Evolutionary conservation across 148 eudicot genomes (phyloP), one percentile per base, ranked within the genome.

Genomic region (Polygonum aviculare): DNA sequence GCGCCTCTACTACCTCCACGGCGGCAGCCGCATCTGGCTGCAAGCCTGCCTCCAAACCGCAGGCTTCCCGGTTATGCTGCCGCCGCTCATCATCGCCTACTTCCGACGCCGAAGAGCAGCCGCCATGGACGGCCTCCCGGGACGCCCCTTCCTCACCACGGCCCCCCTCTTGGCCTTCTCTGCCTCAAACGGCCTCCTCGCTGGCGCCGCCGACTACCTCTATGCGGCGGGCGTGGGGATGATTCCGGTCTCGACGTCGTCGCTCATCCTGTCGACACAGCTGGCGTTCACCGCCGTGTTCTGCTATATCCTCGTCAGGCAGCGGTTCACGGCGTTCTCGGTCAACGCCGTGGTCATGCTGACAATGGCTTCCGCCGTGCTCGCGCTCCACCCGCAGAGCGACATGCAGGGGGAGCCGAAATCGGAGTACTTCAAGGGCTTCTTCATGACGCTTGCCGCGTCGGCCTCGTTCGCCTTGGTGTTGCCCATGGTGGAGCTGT

Each of bases 1-100:
- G 86, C 86, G 97, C 52, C 87, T 91, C 62, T 91, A 91, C 79
- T 89, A 82, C 78, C 38, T 88, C 74, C 88, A 88, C 48, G 97
- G 93, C 19, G 97, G 97, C 31, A 74, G 84, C 47, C 85, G 91
- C 18, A 63, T 85, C 8, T 91, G 97, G 97, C 81, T 91, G 31
- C 81, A 87, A 0, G 55, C 85, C 44, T 82, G 78, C 75, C 81
- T 91, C 1, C 80, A 82, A 75, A 87, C 89, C 40, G 91, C 78
- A 16, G 97, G 86, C 0, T 91, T 89, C 85, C 97, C 97, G 9
- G 7, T 89, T 21, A 87, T 82, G 69, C 65, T 91, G 40, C 3
- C 89, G 7, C 86, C 84, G 10, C 79, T 91, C 12, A 3, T 77
- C 15, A 15, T 80, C 21, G 39, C 86, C 73, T 87, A 81, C 73